Base-by-base conservation (phyloP, 2,329 filamentous ascomycete genomes). In the Cercospora sp. region DNA sequence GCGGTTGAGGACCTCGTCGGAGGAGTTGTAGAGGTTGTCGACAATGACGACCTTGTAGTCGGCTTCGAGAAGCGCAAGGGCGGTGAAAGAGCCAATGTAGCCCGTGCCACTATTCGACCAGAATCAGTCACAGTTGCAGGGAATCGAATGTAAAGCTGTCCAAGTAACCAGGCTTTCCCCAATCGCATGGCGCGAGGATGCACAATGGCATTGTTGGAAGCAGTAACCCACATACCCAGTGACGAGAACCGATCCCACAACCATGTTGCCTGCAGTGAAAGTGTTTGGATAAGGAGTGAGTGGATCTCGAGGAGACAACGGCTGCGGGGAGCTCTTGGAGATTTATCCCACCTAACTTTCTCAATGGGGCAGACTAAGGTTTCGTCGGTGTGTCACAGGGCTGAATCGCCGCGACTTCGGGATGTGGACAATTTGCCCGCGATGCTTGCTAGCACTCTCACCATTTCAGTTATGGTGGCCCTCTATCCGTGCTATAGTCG, bases 31-130 rank as follows among this genome's bases (percentile, higher is more conserved):
- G 73, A 98, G 88, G 82, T 89, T 98, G 84, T 99, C 95, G 74
- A 95, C 90, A 72, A 99, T 93, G 80, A 99, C 91, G 72, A 99
- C 95, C 80, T 98, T 90, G 87, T 98, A 98, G 80, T 90, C 94
- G 78, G 95, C 91, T 79, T 97, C 87, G 74, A 99, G 92, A 28
- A 99, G 91, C 64, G 93, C 90, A 62, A 99, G 89, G 66, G 92
- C 86, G 70, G 95, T 99, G 86, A 98, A 98, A 61, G 94, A 98
- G 80, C 95, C 95, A 82, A 99, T 99, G 86, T 99, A 99, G 84
- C 95, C 95, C 73, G 94, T 97, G 78, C 95, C 95, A 87, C 95
- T 97, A 73, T 66, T 72, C 75, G 68, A 42, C 3, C 5, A 20
- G 28, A 58, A 63, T 71, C 59, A 71, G 69, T 58, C 26, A 58